These are phyloP conservation scores for Salvia hispanica DNA, from an alignment of 257 asterid species.

Conservation along the genomic window DNA sequence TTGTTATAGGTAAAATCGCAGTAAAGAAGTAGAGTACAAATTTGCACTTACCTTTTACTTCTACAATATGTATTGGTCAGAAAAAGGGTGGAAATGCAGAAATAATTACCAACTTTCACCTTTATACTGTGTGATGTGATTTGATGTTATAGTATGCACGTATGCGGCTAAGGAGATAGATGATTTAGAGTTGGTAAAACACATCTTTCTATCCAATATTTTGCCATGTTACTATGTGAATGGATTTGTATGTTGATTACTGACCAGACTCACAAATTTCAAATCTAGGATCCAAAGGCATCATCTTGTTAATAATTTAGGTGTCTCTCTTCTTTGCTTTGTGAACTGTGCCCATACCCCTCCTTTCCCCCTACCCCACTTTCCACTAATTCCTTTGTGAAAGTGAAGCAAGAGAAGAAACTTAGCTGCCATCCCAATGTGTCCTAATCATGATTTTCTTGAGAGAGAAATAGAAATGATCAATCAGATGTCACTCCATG, in stretches of 20 bases:
- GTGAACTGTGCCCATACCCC: conserved; percentile 31
- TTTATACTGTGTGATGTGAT: conserved; percentile 14
- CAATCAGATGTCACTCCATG: conserved; percentile 40
- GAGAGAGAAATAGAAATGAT: conserved; percentile 37
- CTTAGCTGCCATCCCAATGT: conserved; percentile 46
- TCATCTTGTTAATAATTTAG: conserved; percentile 18
- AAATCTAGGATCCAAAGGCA: conserved; percentile 33
- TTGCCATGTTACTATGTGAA: conserved; percentile 15
- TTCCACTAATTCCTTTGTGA: conserved; percentile 38
- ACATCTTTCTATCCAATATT: conserved; percentile 6
- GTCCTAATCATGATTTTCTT: conserved; percentile 44
- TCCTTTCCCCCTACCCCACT: conserved; percentile 16
- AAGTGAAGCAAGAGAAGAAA: conserved; percentile 37
- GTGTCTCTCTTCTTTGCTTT: background rate
- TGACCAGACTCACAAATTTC: conserved; percentile 33
- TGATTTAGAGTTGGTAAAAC: conserved; percentile 27
- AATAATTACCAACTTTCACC: background rate
- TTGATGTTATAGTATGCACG: conserved; percentile 24
- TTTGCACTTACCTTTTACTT: no score
- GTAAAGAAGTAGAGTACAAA: no score
- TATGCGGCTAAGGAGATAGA: background rate
- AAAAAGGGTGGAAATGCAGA: background rate
- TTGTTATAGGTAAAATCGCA: no score
- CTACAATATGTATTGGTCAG: background rate
- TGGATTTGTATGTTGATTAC: conserved; percentile 28